Percentiles rank a stretch among this genome's conserved stretches.
These are phyloP conservation scores for Zelopaecilomyces penicillatus DNA, from an alignment of 2,329 filamentous ascomycete genomes.

Conservation along the genomic window DNA sequence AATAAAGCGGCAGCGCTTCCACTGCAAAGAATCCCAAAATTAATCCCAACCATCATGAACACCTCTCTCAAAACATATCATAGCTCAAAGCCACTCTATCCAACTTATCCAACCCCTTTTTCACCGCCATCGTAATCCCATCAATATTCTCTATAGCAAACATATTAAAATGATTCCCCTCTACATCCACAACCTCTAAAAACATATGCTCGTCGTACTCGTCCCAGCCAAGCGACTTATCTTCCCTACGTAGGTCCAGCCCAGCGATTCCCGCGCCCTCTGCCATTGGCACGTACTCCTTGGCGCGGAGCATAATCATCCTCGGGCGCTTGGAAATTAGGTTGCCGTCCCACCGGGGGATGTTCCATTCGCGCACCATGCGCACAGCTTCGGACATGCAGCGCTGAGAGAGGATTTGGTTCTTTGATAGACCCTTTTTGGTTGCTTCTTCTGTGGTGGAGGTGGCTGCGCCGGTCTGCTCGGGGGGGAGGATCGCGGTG, in stretches of 20 bases:
- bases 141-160: slow-evolving; percentile 26
- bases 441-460: neutral
- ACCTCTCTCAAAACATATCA: too few relatives aligned
- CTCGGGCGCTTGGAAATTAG: slow-evolving; percentile 26
- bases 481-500: neutral
- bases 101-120: slow-evolving; percentile 10
- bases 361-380: slow-evolving; percentile 33
- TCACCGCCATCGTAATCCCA: slow-evolving; percentile 19
- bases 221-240: slow-evolving; percentile 41
- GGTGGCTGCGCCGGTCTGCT: neutral
- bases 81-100: neutral
- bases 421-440: slow-evolving; percentile 22
- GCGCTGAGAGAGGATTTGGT: slow-evolving; percentile 24
- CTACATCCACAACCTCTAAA: slow-evolving; percentile 35
- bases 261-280: slow-evolving; percentile 17
- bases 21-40: too few relatives aligned
- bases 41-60: too few relatives aligned
- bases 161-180: slow-evolving; percentile 44
- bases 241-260: slow-evolving; percentile 37
- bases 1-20: too few relatives aligned
- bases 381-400: slow-evolving; percentile 34
- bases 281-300: slow-evolving; percentile 27
- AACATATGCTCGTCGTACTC: slow-evolving; percentile 37
- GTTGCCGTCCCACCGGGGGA: slow-evolving; percentile 29
- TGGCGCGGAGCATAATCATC: slow-evolving; percentile 38